Evolutionary conservation across 805 yeast species (phyloP).

Genomic region (Yarrowia bubula): DNA sequence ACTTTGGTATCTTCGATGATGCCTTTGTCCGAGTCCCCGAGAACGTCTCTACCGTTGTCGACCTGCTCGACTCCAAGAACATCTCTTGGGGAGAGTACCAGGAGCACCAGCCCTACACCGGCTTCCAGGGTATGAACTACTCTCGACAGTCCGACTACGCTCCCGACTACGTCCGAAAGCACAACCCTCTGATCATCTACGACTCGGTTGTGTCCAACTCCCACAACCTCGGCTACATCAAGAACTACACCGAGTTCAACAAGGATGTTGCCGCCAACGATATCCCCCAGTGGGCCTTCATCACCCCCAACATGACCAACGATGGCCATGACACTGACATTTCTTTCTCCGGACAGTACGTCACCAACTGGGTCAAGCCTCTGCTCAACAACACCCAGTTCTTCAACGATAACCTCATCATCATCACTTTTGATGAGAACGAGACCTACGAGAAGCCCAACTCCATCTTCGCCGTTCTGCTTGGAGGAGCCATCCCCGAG

Average conservation of each 20-base stretch:
- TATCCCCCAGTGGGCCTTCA: conserved; percentile 53
- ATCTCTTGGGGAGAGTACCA: conserved; percentile 57
- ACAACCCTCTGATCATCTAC: conserved; percentile 49
- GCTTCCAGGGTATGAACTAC: conserved; percentile 50
- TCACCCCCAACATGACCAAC: conserved; percentile 55
- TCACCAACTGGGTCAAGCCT: conserved; percentile 47
- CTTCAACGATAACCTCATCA: conserved; percentile 47
- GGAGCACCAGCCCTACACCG: conserved; percentile 54
- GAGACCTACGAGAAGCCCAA: conserved; percentile 47
- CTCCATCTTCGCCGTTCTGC: conserved; percentile 47
- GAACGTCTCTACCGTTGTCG: conserved; percentile 50
- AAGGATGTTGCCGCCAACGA: conserved; percentile 43
- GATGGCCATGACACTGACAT: conserved; percentile 54
- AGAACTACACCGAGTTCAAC: conserved; percentile 49
- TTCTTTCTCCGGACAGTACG: conserved; percentile 49
- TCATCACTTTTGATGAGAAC: conserved; percentile 53
- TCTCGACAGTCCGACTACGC: conserved; percentile 46
- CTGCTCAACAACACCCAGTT: conserved; percentile 48
- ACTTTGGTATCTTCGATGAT: conserved; percentile 50
- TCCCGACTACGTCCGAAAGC: conserved; percentile 53
- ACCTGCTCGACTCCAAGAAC: conserved; percentile 47
- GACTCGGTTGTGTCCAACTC: conserved; percentile 43
- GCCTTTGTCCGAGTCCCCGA: conserved; percentile 47
- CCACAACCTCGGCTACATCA: conserved; percentile 46
- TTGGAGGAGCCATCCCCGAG: conserved; percentile 51